Base-by-base conservation (phyloP, 345 rosid species). In the Luvunga scandens region DNA sequence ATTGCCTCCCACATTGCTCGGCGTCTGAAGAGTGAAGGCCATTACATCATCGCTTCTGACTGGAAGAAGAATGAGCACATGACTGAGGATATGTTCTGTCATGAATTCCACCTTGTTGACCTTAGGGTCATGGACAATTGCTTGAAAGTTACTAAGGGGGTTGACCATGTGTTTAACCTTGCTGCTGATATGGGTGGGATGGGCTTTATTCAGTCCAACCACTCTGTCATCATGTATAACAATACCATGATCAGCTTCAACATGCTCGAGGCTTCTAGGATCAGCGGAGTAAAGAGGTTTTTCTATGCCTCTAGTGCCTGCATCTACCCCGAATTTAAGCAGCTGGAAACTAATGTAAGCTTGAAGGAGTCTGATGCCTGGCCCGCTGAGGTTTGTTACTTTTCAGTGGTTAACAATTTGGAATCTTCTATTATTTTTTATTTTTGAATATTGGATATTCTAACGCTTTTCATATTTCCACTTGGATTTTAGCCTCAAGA, bases 31-130 rank as follows among this genome's bases (percentile, higher is more conserved):
- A 86, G 85, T 12, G 99, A 96, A 85, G 99, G 99, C 0, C 99
- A 94, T 83, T 96, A 90, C 85, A 88, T 96, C 57, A 92, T 94
- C 69, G 99, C 99, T 75, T 94, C 99, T 8, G 99, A 96, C 81
- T 96, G 99, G 99, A 96, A 96, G 91, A 96, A 94, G 95, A 96
- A 96, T 27, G 99, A 96, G 80, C 99, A 96, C 90, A 96, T 94
- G 99, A 85, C 94, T 0, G 98, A 94, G 81, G 98, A 93, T 76
- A 96, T 96, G 99, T 96, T 96, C 87, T 96, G 99, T 77, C 79
- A 94, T 72, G 98, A 96, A 77, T 94, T 94, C 86, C 97, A 96
- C 76, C 99, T 96, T 24, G 98, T 85, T 25, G 99, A 96, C 79
- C 95, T 96, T 3, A 87, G 98, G 85, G 99, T 96, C 79, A 94